A percentile compares a stretch with the other conserved stretches of the same genome.
Evolutionary conservation across 2,329 filamentous ascomycete genomes (phyloP).

Genomic region (Dothideomycetes sp.): DNA sequence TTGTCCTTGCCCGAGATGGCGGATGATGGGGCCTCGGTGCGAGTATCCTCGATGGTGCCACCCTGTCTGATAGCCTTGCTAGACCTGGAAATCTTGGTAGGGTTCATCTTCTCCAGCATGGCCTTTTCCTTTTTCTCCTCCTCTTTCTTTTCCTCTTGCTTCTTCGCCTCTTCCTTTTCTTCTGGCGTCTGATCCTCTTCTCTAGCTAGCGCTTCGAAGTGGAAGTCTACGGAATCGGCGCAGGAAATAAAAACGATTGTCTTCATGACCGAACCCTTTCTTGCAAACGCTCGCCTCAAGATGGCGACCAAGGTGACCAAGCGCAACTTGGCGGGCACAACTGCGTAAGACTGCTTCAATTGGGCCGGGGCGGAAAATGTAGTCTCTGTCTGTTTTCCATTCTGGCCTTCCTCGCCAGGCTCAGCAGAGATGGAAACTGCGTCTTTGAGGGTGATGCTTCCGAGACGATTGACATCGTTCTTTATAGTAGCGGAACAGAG

Average conservation of each 20-base stretch:
- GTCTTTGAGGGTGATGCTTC: constrained; percentile 90
- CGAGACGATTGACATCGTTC: constrained; percentile 87
- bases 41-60: constrained; percentile 25
- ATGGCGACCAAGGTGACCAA: constrained; percentile 78
- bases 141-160: constrained; percentile 18
- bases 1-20: constrained; percentile 57
- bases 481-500: constrained; percentile 97
- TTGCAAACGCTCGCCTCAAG: constrained; percentile 76
- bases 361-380: constrained; percentile 79
- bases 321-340: constrained; percentile 81
- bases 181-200: constrained; percentile 26
- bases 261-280: constrained; percentile 89
- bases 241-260: constrained; percentile 95
- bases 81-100: constrained; percentile 6
- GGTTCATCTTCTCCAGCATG: constrained; percentile 13
- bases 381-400: constrained; percentile 36
- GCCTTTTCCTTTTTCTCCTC: constrained; percentile 12
- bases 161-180: constrained; percentile 15
- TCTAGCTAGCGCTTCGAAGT: constrained; percentile 69
- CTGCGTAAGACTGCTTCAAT: constrained; percentile 80
- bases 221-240: constrained; percentile 93
- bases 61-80: constrained; percentile 23
- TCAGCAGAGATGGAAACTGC: constrained; percentile 69
- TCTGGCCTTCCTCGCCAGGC: constrained; percentile 35
- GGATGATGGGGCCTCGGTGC: constrained; percentile 56